These are phyloP conservation scores for Skeletonema marinoi DNA, from an alignment of 108 stramenopile species.

Conservation along the genomic window DNA sequence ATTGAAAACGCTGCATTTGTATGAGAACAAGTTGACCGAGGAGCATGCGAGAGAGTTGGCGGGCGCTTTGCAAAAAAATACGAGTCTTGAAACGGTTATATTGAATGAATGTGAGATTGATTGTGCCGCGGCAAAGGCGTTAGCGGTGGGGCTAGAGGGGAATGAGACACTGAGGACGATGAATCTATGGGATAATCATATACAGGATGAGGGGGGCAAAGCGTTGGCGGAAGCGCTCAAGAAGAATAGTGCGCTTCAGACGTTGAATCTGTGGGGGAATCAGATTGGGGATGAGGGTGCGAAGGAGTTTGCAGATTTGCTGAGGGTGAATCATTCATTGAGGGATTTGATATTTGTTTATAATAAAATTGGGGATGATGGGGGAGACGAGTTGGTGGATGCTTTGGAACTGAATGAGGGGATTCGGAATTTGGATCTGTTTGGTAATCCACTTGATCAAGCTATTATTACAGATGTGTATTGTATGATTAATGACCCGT, in stretches of 20 bases:
- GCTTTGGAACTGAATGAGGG: constrained; percentile 23
- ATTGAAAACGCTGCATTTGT: not conserved
- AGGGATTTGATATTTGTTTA: not conserved
- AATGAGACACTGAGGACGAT: too few species aligned
- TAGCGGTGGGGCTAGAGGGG: too few species aligned
- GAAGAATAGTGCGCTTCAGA: constrained; percentile 25
- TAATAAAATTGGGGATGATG: constrained; percentile 44
- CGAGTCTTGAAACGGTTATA: too few species aligned
- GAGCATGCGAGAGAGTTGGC: not conserved
- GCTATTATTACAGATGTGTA: too few species aligned
- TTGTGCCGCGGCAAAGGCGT: too few species aligned
- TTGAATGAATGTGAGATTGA: too few species aligned
- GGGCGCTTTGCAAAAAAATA: not conserved
- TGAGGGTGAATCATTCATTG: not conserved
- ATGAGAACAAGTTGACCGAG: not conserved
- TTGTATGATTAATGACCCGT: too few species aligned
- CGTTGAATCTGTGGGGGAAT: constrained; percentile 48
- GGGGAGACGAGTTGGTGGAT: constrained; percentile 18
- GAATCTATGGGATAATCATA: too few species aligned
- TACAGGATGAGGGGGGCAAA: not conserved
- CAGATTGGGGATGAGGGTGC: constrained; percentile 10
- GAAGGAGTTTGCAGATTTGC: not conserved
- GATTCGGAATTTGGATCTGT: constrained; percentile 41
- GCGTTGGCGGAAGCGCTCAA: constrained; percentile 29
- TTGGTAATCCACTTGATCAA: constrained; percentile 25